Percentiles rank a stretch among this genome's conserved stretches.
Evolutionary conservation across 169 alveolate genomes (phyloP).

Genomic region (Cryptosporidium canis): DNA sequence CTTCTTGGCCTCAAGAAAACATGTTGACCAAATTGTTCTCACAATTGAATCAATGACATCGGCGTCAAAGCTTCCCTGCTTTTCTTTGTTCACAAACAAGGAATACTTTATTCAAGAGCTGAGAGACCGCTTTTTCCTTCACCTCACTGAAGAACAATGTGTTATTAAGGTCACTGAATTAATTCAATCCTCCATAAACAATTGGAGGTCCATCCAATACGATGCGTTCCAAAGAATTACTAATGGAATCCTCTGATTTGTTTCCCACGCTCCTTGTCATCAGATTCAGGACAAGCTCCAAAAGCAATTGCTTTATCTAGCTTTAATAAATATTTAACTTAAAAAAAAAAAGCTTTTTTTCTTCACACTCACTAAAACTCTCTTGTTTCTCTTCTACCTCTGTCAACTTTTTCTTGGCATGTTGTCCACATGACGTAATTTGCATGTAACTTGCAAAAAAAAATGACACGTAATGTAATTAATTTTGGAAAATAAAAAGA

Average conservation of each 20-base stretch:
- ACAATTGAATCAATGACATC: conserved; percentile 90
- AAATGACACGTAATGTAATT: background rate
- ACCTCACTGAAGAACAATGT: conserved; percentile 82
- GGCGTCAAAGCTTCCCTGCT: conserved; percentile 90
- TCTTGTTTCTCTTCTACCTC: too few species aligned
- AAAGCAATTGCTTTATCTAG: background rate
- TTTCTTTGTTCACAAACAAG: conserved; percentile 83
- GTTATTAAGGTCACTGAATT: conserved; percentile 85
- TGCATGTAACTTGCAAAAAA: too few species aligned
- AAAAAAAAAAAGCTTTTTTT: too few species aligned
- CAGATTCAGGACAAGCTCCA: background rate
- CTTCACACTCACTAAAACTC: too few species aligned
- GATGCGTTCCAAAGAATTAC: conserved; percentile 94
- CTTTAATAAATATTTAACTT: too few species aligned
- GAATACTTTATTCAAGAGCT: conserved; percentile 65
- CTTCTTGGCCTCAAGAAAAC: conserved; percentile 88
- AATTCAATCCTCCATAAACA: conserved; percentile 90
- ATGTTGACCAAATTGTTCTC: conserved; percentile 86
- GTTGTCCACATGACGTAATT: too few species aligned
- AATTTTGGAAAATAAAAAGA: background rate
- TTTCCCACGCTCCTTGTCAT: background rate
- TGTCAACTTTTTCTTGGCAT: too few species aligned
- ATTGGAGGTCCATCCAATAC: conserved; percentile 94
- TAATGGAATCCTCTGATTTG: conserved; percentile 89
- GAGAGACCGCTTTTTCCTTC: conserved; percentile 76